Conservation (phyloP, 2,329 filamentous ascomycete species). For the Arachnomyces sp. region DNA sequence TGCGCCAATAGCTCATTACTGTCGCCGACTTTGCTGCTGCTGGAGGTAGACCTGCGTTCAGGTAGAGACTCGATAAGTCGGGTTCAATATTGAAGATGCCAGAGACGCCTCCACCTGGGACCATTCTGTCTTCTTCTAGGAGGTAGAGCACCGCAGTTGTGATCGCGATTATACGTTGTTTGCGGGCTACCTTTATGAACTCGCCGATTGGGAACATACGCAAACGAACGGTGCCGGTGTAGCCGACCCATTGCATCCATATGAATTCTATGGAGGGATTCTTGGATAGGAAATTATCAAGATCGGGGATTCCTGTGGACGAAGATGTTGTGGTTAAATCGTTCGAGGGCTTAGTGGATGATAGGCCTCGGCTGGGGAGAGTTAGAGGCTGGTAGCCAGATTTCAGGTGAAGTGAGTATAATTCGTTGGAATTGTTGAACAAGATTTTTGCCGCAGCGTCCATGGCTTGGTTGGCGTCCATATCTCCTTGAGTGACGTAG, state of each 20-base stretch:
- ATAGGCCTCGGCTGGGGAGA: slow-evolving; percentile 1
- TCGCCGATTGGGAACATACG: slow-evolving; percentile 60
- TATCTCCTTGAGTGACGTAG: slow-evolving; percentile 57
- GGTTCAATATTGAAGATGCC: slow-evolving; percentile 62
- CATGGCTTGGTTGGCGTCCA: slow-evolving; percentile 56
- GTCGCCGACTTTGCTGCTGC: slow-evolving; percentile 50
- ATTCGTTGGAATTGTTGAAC: slow-evolving; percentile 68
- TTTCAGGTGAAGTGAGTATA: slow-evolving; percentile 56
- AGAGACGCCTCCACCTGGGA: slow-evolving; percentile 46
- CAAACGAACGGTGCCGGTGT: slow-evolving; percentile 61
- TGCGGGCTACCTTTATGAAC: slow-evolving; percentile 42
- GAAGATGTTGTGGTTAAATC: slow-evolving; percentile 7
- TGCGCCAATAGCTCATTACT: slow-evolving; percentile 59
- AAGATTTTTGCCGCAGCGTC: slow-evolving; percentile 59
- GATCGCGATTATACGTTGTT: slow-evolving; percentile 50
- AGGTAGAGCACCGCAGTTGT: slow-evolving; percentile 58
- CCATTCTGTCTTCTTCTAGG: slow-evolving; percentile 58
- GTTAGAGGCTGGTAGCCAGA: slow-evolving; percentile 7
- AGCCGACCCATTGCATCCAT: slow-evolving; percentile 70
- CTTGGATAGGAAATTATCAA: slow-evolving; percentile 43
- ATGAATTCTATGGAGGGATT: slow-evolving; percentile 56
- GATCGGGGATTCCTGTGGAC: slow-evolving; percentile 14
- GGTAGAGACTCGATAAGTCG: slow-evolving; percentile 55
- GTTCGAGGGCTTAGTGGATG: slow-evolving; percentile 4
- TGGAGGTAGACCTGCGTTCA: slow-evolving; percentile 44